phyloP scores from a whole-genome alignment of 2,329 filamentous ascomycete species.

The Cladosporium sp. region DNA sequence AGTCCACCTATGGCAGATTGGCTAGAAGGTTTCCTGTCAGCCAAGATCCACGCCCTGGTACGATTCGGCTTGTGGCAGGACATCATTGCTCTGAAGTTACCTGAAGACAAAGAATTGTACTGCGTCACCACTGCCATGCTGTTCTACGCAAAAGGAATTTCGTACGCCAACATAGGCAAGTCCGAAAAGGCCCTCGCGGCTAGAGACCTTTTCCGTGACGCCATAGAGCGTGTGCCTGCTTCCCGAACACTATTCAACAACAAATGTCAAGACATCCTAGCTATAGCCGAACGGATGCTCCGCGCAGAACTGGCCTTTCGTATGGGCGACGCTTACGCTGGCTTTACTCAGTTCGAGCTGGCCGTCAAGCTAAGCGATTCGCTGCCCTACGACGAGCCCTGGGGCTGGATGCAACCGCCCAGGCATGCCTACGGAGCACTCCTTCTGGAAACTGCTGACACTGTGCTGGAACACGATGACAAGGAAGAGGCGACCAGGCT shows the following conservation, averaged over 20 bases:
- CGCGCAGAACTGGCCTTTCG: slow-evolving; percentile 72
- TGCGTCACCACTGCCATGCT: slow-evolving; percentile 64
- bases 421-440: slow-evolving; percentile 66
- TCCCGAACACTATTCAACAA: slow-evolving; percentile 69
- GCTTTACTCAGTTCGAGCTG: slow-evolving; percentile 54
- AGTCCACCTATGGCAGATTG: slow-evolving; percentile 75
- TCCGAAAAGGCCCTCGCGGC: slow-evolving; percentile 52
- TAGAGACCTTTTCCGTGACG: slow-evolving; percentile 44
- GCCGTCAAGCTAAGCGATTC: slow-evolving; percentile 57
- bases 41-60: slow-evolving; percentile 65
- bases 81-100: slow-evolving; percentile 54
- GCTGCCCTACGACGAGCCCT: slow-evolving; percentile 67
- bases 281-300: slow-evolving; percentile 59
- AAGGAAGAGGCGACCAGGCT: slow-evolving; percentile 35
- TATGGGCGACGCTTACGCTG: slow-evolving; percentile 51
- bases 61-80: slow-evolving; percentile 71
- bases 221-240: slow-evolving; percentile 45
- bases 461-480: background rate
- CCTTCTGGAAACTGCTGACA: slow-evolving; percentile 55
- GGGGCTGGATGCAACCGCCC: slow-evolving; percentile 73
- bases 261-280: slow-evolving; percentile 59
- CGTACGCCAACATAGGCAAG: slow-evolving; percentile 55
- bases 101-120: slow-evolving; percentile 58
- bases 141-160: slow-evolving; percentile 65
- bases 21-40: slow-evolving; percentile 66